Base-by-base conservation (phyloP, 108 stramenopile species). In the Pseudonitzschia multistriata region DNA sequence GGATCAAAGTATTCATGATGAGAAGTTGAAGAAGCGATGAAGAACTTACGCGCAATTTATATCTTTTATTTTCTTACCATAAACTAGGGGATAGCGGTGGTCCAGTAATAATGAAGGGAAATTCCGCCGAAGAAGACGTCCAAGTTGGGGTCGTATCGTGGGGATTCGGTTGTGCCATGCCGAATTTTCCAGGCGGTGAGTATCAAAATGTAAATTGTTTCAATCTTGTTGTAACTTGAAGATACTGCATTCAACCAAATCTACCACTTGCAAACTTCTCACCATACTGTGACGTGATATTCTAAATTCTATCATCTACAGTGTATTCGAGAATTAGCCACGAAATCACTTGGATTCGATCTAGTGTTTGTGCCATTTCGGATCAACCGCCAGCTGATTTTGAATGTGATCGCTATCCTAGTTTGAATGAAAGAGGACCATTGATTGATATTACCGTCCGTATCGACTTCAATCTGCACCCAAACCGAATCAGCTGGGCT, bases 181-280 rank as follows among this genome's bases (percentile, higher is more conserved):
- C 71, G 0, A 56, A 67, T 17, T 79, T 71, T 65, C 81, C 84
- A 13, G 84, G 84, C 17, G 42, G 85, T 90, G 17, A 13, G 42
- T 45, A 45, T 2, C 42, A 45, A 45, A 45, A 45, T 10, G 42
- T 17, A 17, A 45, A 17, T 37, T 37, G 37, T 37, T 37, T 5
- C 8, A 5, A 37, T 37, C 37, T 37, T 5, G 8, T 37, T 8
- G 8, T 37, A 8, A 37, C 8, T 37, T 37, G 11, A 4, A 45
- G 42, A 10, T 13, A 10, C 17, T 45, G 15, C 17, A 17, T 45
- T 2, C 3, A 17, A 1, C 42, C 42, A 45, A 45, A 45, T 39
- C 42, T n/a, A n/a, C n/a, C n/a, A n/a, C n/a, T n/a, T n/a, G n/a
- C n/a, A n/a, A 13, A 4, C 17, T 45, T 13, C 8, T 45, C 42